Conservation (phyloP, 1,139 yeast genomes). For the Kodamaea ohmeri region DNA sequence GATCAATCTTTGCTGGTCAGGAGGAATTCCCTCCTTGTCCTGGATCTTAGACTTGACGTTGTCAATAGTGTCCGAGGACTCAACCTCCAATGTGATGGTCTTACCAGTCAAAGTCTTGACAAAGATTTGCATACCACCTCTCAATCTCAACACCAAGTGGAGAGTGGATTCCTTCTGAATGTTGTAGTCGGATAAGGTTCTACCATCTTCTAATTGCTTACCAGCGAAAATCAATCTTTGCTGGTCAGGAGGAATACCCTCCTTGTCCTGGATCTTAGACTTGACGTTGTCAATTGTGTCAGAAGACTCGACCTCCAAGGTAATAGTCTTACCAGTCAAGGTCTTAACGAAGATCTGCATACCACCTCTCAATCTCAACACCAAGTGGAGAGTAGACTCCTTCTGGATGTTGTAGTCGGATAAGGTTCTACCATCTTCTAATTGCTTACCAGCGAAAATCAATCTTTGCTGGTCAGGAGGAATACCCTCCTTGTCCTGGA, state of each 20-base stretch:
- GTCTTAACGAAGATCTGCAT: constrained; percentile 63
- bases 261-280: constrained; percentile 92
- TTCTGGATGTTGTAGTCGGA: constrained; percentile 65
- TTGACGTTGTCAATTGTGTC: constrained; percentile 94
- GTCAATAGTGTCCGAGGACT: constrained; percentile 92
- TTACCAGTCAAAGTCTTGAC: constrained; percentile 87
- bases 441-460: constrained; percentile 58
- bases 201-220: constrained; percentile 91
- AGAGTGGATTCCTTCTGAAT: constrained; percentile 91
- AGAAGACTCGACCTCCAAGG: constrained; percentile 91
- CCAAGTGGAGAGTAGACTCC: constrained; percentile 50
- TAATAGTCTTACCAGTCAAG: constrained; percentile 85
- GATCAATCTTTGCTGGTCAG: constrained; percentile 91
- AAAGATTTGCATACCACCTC: constrained; percentile 40
- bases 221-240: constrained; percentile 93
- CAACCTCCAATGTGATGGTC: constrained; percentile 92
- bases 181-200: constrained; percentile 92
- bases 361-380: constrained; percentile 31
- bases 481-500: constrained; percentile 55
- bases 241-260: constrained; percentile 94
- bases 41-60: constrained; percentile 91
- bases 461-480: constrained; percentile 55
- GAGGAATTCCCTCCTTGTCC: constrained; percentile 95
- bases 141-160: constrained; percentile 84
- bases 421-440: constrained; percentile 66